Evolutionary conservation across 768 basidiomycete species (phyloP), one percentile per base, ranked within the genome.

Genomic region (Hericium alpestre): DNA sequence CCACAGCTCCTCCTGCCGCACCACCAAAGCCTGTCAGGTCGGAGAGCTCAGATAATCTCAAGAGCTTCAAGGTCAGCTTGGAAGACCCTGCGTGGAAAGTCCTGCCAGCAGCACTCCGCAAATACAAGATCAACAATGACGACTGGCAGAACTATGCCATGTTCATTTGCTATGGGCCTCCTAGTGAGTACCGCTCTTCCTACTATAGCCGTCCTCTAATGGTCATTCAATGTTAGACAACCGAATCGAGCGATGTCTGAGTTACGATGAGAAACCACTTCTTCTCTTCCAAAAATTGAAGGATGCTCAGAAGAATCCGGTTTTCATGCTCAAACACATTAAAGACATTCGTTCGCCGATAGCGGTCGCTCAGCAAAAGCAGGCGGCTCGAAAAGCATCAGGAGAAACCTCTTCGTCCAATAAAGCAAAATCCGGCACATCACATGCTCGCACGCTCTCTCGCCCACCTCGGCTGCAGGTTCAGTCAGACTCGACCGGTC

Each of bases 31-130:
- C 80, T 0, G 69, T 71, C 18, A 75, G 81, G 32, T 82, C 85
- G 64, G 87, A 90, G 43, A 88, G 81, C 62, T 69, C 75, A 11
- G 78, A 84, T 64, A 91, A 90, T 63, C 76, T 91, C 60, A 92
- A 94, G 74, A 91, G 87, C 65, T 98, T 99, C 81, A 93, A 95
- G 70, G 95, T 99, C 58, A 96, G 90, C 62, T 70, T 99, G 57
- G 95, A 98, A 55, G 96, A 99, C 68, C 96, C 96, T 0, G 96
- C 95, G 37, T 98, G 90, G 87, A 98, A 98, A 68, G 96, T 99
- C 20, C 75, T 99, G 15, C 96, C 96, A 1, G 96, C 96, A 0
- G 96, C 96, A 15, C 75, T 99, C 61, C 97, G 97, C 74, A 98
- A 98, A 71, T 99, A 99, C 70, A 93, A 91, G 67, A 98, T 98